These are phyloP conservation scores for Tetrastigma voinierianum DNA, from an alignment of 164 flowering plant genomes.

Conservation along the genomic window DNA sequence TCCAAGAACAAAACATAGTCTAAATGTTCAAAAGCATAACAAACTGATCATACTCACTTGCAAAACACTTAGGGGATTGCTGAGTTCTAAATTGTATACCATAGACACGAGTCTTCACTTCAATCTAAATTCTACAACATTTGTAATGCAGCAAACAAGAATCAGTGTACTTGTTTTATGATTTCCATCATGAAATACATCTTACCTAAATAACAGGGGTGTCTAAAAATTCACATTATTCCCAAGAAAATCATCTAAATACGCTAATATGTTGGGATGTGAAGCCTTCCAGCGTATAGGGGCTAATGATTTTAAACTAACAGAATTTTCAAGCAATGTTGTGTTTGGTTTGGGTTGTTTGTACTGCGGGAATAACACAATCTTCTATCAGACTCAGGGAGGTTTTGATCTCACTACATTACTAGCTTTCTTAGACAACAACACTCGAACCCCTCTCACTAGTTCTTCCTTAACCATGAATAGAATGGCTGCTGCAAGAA, in stretches of 20 bases:
- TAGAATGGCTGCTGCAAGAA: conserved; percentile 86
- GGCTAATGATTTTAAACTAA: too few species aligned
- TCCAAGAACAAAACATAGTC: too few species aligned
- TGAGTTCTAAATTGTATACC: too few species aligned
- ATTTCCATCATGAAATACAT: too few species aligned
- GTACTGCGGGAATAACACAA: not conserved
- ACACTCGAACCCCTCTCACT: conserved; percentile 50
- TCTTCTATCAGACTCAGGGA: conserved; percentile 13
- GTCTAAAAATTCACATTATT: not conserved
- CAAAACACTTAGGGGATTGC: too few species aligned
- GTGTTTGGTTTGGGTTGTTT: not conserved
- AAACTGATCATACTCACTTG: too few species aligned
- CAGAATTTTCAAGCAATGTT: not conserved
- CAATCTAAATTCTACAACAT: not conserved
- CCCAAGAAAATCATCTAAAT: not conserved
- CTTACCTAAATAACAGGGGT: not conserved
- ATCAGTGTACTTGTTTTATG: not conserved
- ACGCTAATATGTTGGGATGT: not conserved
- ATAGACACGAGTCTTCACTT: not conserved
- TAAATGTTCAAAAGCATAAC: too few species aligned
- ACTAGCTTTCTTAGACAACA: conserved; percentile 36
- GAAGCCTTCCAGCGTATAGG: not conserved
- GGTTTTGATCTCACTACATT: conserved; percentile 29
- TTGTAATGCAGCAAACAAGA: not conserved
- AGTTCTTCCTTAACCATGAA: conserved; percentile 95